phyloP scores from a whole-genome alignment of 208 protist species.

The Trichomonas tenax region DNA sequence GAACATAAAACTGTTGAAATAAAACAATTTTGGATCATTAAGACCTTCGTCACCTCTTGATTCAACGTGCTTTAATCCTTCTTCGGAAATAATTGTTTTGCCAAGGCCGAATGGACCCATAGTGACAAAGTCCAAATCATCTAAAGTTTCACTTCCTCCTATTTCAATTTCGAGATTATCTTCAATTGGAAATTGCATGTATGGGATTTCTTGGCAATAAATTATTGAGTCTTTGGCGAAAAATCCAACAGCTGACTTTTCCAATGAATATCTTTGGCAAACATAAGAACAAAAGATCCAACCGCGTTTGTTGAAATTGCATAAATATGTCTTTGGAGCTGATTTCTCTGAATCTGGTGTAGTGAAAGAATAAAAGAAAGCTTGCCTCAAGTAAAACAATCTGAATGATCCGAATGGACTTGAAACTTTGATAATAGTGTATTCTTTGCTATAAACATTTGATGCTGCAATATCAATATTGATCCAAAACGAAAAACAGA shows the following conservation, averaged over 20 bases:
- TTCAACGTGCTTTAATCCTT: background rate
- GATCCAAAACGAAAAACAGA: background rate
- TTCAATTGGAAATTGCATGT: background rate
- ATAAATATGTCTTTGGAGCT: background rate
- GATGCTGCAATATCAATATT: background rate
- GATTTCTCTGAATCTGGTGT: background rate
- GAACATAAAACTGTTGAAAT: background rate
- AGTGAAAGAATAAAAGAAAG: background rate
- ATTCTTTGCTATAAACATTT: background rate
- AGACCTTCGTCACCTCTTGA: background rate
- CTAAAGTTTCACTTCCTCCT: background rate
- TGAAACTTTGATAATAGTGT: background rate
- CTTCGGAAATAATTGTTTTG: background rate
- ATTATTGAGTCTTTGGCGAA: background rate
- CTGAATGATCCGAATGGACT: background rate
- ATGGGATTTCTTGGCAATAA: background rate
- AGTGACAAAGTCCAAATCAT: background rate
- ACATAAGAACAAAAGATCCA: background rate
- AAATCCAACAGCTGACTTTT: background rate
- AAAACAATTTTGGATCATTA: background rate
- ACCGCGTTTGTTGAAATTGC: background rate
- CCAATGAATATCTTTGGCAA: background rate
- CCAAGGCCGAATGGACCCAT: background rate
- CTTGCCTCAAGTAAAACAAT: background rate
- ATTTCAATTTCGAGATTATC: background rate